Percentiles rank a stretch among this genome's conserved stretches.
Conservation (phyloP, 1,139 yeast species). For the Spathaspora sp. region DNA sequence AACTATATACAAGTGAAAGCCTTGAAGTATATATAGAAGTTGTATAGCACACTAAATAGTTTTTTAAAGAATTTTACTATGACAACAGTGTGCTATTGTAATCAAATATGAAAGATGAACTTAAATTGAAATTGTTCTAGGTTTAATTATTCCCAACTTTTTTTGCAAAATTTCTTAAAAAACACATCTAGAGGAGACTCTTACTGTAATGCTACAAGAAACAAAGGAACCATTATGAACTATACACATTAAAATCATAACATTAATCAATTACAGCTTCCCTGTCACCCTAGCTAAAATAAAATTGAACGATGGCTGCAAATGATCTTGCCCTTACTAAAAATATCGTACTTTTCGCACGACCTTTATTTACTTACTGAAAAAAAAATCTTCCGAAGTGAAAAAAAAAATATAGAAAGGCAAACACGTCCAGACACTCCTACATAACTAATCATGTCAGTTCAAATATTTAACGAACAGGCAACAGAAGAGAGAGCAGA, state of each 20-base stretch:
- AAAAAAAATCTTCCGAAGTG: neutral
- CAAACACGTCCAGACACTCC: neutral
- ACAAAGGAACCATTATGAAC: too few species aligned
- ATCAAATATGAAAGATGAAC: too few species aligned
- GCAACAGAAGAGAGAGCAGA: constrained; percentile 97
- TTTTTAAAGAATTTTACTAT: too few species aligned
- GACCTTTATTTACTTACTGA: neutral
- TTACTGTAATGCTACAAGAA: too few species aligned
- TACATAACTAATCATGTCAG: constrained; percentile 48
- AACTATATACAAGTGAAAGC: neutral
- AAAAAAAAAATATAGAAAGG: neutral
- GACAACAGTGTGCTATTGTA: too few species aligned
- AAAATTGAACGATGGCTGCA: neutral
- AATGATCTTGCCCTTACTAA: neutral
- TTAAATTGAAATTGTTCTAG: too few species aligned
- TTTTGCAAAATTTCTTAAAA: too few species aligned
- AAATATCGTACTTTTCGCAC: neutral
- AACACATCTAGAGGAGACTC: too few species aligned
- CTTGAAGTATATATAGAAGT: too few species aligned
- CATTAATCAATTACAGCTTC: neutral
- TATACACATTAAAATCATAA: too few species aligned
- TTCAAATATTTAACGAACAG: constrained; percentile 94
- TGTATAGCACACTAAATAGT: too few species aligned
- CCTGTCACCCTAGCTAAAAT: neutral
- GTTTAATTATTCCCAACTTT: too few species aligned